Base-by-base conservation (phyloP, 2,329 filamentous ascomycete genomes). In the Amauroascus verrucosus region DNA sequence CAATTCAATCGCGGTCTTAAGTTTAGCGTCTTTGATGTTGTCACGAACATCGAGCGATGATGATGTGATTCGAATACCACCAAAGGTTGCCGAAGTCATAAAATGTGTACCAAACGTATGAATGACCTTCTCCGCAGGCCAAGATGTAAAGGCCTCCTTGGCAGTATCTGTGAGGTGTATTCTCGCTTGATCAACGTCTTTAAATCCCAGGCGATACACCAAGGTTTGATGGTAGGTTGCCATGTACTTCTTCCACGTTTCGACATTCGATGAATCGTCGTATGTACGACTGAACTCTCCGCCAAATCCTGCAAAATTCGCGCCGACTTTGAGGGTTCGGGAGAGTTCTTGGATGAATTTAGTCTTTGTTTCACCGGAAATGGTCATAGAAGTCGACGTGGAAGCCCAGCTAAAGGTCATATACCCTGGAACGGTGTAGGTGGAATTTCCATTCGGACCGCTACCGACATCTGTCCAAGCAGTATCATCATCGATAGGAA, bases 231-330 rank as follows among this genome's bases (percentile, higher is more conserved):
- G 48, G 48, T 50, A 50, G 1, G 48, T 50, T 6, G 48, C 48
- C 48, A 50, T 50, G n/a, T 50, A 50, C 14, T 50, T 50, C 48
- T 50, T 50, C 48, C 48, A 50, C 13, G 48, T 50, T 22, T 50
- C 48, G 11, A 33, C 48, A 9, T 38, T 50, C 1, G 48, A 30
- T 11, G 48, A 50, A 50, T 50, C 48, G 9, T 50, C 48, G 14
- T 50, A 50, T 13, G 48, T 50, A n/a, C 48, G 48, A 20, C 22
- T 50, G 37, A 50, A 50, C 20, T 50, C 48, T n/a, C 48, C 48
- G n/a, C 48, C 48, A 41, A 50, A 50, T 8, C 48, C 48, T 14
- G 48, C 48, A 41, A 50, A 50, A 33, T 43, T 32, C 11, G 48
- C 48, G 7, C 48, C 48, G 1, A 50, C 35, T 6, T 50, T 50